Percentiles rank a stretch among this genome's conserved stretches.
Conservation (phyloP, 1,139 yeast genomes). For the Magnusiomyces magnusii region DNA sequence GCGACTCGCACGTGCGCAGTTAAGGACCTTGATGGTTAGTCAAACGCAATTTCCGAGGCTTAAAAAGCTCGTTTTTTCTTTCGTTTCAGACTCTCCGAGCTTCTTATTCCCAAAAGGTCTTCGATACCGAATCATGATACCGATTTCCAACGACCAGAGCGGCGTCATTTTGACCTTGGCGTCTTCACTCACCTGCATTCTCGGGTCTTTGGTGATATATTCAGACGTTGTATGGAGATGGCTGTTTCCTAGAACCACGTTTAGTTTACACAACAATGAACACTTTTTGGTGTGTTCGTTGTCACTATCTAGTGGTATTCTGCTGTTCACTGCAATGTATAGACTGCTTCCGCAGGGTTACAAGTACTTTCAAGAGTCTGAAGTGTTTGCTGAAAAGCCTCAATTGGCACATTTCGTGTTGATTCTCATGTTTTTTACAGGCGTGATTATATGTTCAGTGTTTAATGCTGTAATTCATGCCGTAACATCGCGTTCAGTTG, state of each 20-base stretch:
- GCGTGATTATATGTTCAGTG: conserved; percentile 50
- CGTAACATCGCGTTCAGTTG: conserved; percentile 71
- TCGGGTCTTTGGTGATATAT: conserved; percentile 52
- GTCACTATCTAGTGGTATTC: conserved; percentile 62
- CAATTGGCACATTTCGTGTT: conserved; percentile 36
- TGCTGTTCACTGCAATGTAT: conserved; percentile 64
- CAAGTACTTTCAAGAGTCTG: conserved; percentile 31
- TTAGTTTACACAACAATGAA: conserved; percentile 53
- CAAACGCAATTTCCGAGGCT: no score
- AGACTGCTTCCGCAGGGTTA: conserved; percentile 62
- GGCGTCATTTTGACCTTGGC: conserved; percentile 54
- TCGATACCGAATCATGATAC: neutral
- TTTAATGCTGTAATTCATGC: conserved; percentile 63
- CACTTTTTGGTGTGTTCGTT: conserved; percentile 56
- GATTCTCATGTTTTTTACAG: conserved; percentile 47
- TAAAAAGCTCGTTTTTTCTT: no score
- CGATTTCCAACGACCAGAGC: conserved; percentile 26
- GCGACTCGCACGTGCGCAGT: no score
- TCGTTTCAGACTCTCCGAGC: no score
- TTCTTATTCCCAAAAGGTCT: no score
- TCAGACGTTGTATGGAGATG: conserved; percentile 42
- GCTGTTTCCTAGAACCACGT: conserved; percentile 33
- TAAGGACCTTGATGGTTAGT: no score
- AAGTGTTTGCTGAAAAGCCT: conserved; percentile 21
- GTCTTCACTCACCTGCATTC: conserved; percentile 50